Conservation (phyloP, 805 yeast genomes). For the Jamesozyma spencerorum region DNA sequence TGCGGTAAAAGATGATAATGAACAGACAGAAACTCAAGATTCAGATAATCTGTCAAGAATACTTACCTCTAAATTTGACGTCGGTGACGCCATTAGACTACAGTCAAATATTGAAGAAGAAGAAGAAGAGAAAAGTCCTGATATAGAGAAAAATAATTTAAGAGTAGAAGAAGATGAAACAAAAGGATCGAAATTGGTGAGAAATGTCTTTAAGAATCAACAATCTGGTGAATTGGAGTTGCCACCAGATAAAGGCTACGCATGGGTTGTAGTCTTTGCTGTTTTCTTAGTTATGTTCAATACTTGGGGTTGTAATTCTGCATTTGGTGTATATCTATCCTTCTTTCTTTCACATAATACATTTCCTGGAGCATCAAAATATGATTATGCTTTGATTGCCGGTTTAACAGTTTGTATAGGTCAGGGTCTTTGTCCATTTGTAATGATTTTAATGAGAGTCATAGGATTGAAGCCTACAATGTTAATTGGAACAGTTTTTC, state of each 20-base stretch:
- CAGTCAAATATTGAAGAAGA: slow-evolving; percentile 3
- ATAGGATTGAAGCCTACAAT: slow-evolving; percentile 43
- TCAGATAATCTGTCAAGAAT: slow-evolving; percentile 12
- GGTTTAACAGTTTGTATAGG: slow-evolving; percentile 52
- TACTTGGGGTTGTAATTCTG: slow-evolving; percentile 67
- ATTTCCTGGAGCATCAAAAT: slow-evolving; percentile 45
- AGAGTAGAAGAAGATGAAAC: background rate
- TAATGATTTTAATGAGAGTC: slow-evolving; percentile 37
- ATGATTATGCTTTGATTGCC: slow-evolving; percentile 59
- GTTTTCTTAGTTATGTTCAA: slow-evolving; percentile 43
- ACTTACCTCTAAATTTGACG: slow-evolving; percentile 20
- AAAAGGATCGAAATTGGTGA: slow-evolving; percentile 6
- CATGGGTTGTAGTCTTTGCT: slow-evolving; percentile 53
- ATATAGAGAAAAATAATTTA: slow-evolving; percentile 18
- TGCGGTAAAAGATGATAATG: slow-evolving; percentile 21
- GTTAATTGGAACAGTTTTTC: slow-evolving; percentile 40
- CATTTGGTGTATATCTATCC: slow-evolving; percentile 55
- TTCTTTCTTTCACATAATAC: slow-evolving; percentile 42
- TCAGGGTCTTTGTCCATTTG: slow-evolving; percentile 52
- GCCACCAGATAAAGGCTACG: slow-evolving; percentile 60
- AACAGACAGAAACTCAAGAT: slow-evolving; percentile 10
- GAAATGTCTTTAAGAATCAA: slow-evolving; percentile 30
- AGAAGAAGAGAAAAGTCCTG: too few species aligned
- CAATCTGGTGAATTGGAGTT: slow-evolving; percentile 29
- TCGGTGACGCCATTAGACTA: slow-evolving; percentile 26